A percentile compares a stretch with the other conserved stretches of the same genome.
Evolutionary conservation across 345 rosid species (phyloP).

Genomic region (Eucalyptus polyanthemos): DNA sequence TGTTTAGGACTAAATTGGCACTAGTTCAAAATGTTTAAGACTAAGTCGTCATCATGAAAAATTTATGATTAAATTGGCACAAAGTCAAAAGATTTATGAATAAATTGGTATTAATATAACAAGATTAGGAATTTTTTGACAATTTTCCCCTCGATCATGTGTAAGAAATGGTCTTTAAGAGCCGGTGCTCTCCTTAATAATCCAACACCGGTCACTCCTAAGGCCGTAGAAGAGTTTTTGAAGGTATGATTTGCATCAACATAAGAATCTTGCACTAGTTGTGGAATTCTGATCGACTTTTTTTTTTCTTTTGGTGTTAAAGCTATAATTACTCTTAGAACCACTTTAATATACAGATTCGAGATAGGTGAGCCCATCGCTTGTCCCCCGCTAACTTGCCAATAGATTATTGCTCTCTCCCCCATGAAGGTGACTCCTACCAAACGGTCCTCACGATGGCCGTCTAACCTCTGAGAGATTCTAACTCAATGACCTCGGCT

Average conservation of each 20-base stretch:
- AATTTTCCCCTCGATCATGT: neutral
- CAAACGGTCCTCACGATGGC: too few relatives aligned
- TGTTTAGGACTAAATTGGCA: too few relatives aligned
- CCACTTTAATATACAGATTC: neutral
- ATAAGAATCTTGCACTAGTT: neutral
- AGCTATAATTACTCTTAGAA: neutral
- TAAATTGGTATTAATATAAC: too few relatives aligned
- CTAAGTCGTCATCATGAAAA: rapidly evolving
- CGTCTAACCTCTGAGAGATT: too few relatives aligned
- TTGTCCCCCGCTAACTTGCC: neutral
- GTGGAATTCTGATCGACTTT: too few relatives aligned
- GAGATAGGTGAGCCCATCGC: neutral
- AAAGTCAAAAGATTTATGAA: rapidly evolving
- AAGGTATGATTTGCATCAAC: neutral
- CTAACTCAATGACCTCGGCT: too few relatives aligned
- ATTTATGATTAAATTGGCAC: too few relatives aligned
- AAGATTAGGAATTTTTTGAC: too few relatives aligned
- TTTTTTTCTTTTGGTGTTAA: neutral
- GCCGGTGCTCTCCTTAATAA: neutral
- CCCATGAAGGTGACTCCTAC: neutral
- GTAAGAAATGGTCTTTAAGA: neutral
- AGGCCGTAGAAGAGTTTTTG: neutral
- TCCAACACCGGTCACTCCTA: neutral
- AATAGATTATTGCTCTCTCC: neutral
- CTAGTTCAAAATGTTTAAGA: too few relatives aligned